phyloP scores from a whole-genome alignment of 768 basidiomycete species.

The Pleurotus giganteus region DNA sequence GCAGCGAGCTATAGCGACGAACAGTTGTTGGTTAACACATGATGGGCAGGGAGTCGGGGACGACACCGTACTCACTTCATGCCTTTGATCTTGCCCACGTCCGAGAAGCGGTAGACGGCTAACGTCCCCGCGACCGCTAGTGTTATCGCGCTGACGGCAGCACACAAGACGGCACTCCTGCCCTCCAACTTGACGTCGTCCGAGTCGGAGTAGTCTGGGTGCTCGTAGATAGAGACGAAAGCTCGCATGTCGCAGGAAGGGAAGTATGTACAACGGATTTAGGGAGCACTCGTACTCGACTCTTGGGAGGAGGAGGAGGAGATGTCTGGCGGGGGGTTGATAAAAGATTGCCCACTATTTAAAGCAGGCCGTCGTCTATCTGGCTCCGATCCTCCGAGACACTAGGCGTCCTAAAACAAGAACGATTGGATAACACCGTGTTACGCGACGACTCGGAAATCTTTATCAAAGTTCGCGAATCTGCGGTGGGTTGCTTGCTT shows the following conservation, averaged over 20 bases:
- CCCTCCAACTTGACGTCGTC: neutral
- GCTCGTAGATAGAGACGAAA: constrained; percentile 5
- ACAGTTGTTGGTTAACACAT: neutral
- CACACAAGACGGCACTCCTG: constrained; percentile 7
- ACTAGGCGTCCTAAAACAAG: too few relatives aligned
- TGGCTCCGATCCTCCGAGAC: constrained; percentile 4
- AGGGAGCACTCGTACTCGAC: too few relatives aligned
- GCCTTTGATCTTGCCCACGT: neutral
- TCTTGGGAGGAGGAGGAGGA: neutral
- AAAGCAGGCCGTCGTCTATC: neutral
- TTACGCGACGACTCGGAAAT: too few relatives aligned
- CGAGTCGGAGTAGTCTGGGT: constrained; percentile 9
- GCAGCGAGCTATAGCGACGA: neutral
- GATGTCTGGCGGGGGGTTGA: neutral
- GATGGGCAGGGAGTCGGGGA: neutral
- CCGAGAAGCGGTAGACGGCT: constrained; percentile 7
- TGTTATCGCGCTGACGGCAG: constrained; percentile 4
- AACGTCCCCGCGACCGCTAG: constrained; percentile 5
- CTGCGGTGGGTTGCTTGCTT: too few relatives aligned
- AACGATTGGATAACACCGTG: too few relatives aligned
- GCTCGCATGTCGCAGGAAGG: neutral
- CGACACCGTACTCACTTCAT: constrained; percentile 1
- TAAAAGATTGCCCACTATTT: neutral
- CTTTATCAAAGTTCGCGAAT: too few relatives aligned
- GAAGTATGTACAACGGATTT: too few relatives aligned